Percentiles rank a stretch among this genome's conserved stretches.
These are phyloP conservation scores for Tripterygium wilfordii DNA, from an alignment of 177 flowering plant species.

Conservation along the genomic window DNA sequence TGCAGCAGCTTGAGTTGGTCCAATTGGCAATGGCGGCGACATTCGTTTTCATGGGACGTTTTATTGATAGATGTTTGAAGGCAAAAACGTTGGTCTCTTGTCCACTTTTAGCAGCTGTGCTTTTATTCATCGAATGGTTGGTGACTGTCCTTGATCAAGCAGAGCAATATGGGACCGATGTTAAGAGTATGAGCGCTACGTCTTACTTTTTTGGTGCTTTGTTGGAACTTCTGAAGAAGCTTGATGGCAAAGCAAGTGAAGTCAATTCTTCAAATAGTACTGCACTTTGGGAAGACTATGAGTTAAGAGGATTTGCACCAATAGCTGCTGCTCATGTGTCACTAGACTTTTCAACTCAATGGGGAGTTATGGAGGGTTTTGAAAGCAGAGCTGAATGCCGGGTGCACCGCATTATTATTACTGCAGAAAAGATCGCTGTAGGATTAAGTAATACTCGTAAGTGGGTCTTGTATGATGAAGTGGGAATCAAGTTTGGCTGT, in stretches of 20 bases:
- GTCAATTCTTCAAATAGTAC: slow-evolving; percentile 11
- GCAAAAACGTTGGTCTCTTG: slow-evolving; percentile 17
- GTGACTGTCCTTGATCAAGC: slow-evolving; percentile 21
- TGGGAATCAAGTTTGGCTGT: slow-evolving; percentile 18
- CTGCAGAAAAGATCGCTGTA: slow-evolving; percentile 42
- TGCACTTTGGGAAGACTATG: slow-evolving; percentile 87
- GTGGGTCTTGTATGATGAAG: slow-evolving; percentile 40
- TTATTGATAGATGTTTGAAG: slow-evolving; percentile 47
- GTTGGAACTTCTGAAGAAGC: slow-evolving; percentile 39
- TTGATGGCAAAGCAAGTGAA: slow-evolving; percentile 17
- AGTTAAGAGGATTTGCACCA: slow-evolving; percentile 64
- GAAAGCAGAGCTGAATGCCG: slow-evolving; percentile 28
- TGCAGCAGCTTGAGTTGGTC: slow-evolving; percentile 20
- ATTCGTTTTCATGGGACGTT: slow-evolving; percentile 56
- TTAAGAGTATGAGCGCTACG: slow-evolving; percentile 30
- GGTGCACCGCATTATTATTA: slow-evolving; percentile 38
- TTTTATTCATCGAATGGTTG: slow-evolving; percentile 71
- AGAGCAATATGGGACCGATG: slow-evolving; percentile 29
- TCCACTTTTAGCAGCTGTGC: slow-evolving; percentile 64
- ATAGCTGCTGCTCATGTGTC: slow-evolving; percentile 22
- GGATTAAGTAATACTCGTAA: slow-evolving; percentile 24
- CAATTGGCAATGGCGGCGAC: slow-evolving; percentile 36
- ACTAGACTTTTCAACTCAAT: slow-evolving; percentile 36
- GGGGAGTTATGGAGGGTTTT: slow-evolving; percentile 16
- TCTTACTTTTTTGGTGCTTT: slow-evolving; percentile 47